Percentiles rank a stretch among this genome's conserved stretches.
These are phyloP conservation scores for Trametes villosa DNA, from an alignment of 768 basidiomycete genomes.

Conservation along the genomic window DNA sequence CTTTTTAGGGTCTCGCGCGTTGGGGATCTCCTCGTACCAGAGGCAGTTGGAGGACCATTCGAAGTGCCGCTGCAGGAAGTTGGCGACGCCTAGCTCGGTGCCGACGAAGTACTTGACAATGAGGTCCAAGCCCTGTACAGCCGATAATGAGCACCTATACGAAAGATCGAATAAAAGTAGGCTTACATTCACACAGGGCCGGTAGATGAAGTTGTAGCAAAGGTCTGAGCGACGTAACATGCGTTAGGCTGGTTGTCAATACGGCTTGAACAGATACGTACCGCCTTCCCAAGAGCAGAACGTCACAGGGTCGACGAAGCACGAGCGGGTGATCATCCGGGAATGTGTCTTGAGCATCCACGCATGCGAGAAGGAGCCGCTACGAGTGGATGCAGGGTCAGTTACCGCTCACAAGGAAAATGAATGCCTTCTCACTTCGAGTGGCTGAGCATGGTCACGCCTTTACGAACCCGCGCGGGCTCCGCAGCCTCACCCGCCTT, in stretches of 20 bases:
- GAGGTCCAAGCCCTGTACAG: conserved; percentile 68
- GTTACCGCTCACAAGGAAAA: background rate
- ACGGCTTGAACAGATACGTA: conserved; percentile 37
- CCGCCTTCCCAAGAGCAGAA: conserved; percentile 96
- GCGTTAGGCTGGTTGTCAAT: background rate
- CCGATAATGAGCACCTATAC: conserved; percentile 4
- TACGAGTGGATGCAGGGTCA: conserved; percentile 27
- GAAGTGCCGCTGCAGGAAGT: conserved; percentile 81
- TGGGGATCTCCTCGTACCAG: conserved; percentile 89
- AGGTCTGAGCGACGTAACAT: conserved; percentile 55
- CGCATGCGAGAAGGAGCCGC: conserved; percentile 82
- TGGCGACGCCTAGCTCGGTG: conserved; percentile 85
- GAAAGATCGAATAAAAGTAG: background rate
- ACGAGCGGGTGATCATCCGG: conserved; percentile 69
- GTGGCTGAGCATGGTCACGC: conserved; percentile 83
- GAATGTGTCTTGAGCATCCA: conserved; percentile 88
- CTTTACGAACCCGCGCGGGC: conserved; percentile 37
- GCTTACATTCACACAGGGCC: conserved; percentile 63
- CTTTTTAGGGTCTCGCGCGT: conserved; percentile 67
- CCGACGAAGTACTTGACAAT: conserved; percentile 88
- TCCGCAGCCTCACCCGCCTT: background rate
- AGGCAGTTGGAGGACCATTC: conserved; percentile 88
- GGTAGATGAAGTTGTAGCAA: conserved; percentile 90
- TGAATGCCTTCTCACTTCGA: conserved; percentile 68
- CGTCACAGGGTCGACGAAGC: conserved; percentile 89